These are phyloP conservation scores for Dissophora ornata DNA, from an alignment of 192 early-diverging fungal species.

Conservation along the genomic window DNA sequence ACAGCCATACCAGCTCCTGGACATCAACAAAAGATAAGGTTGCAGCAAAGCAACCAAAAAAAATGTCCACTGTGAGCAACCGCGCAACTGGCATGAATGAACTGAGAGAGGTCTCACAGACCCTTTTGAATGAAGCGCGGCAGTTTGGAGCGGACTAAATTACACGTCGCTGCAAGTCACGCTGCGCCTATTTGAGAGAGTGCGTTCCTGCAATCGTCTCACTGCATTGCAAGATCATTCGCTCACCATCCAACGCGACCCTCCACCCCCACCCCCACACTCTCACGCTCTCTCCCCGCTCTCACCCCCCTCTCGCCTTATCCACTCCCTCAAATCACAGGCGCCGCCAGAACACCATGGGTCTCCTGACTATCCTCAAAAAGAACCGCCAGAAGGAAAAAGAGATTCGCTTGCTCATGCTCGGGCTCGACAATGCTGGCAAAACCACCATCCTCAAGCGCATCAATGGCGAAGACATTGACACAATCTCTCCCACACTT, in stretches of 20 bases:
- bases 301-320: too few species aligned
- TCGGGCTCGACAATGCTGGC: conserved; percentile 98
- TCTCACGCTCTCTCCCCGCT: neutral
- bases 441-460: conserved; percentile 98
- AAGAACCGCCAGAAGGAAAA: conserved; percentile 93
- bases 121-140: too few species aligned
- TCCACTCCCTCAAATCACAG: neutral
- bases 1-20: too few species aligned
- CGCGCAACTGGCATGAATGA: too few species aligned
- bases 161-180: neutral
- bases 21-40: too few species aligned
- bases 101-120: too few species aligned
- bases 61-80: neutral
- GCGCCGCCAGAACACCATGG: conserved; percentile 72
- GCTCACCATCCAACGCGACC: too few species aligned
- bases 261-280: neutral
- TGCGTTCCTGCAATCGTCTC: too few species aligned
- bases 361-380: conserved; percentile 92
- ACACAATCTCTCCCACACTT: conserved; percentile 92
- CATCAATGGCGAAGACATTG: conserved; percentile 92
- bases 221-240: too few species aligned
- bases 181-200: neutral
- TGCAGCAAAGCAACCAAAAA: too few species aligned
- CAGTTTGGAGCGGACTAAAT: conserved; percentile 15
- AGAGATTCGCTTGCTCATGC: conserved; percentile 93